Base-by-base conservation (phyloP, 805 yeast genomes). In the Candida hungchunana region DNA sequence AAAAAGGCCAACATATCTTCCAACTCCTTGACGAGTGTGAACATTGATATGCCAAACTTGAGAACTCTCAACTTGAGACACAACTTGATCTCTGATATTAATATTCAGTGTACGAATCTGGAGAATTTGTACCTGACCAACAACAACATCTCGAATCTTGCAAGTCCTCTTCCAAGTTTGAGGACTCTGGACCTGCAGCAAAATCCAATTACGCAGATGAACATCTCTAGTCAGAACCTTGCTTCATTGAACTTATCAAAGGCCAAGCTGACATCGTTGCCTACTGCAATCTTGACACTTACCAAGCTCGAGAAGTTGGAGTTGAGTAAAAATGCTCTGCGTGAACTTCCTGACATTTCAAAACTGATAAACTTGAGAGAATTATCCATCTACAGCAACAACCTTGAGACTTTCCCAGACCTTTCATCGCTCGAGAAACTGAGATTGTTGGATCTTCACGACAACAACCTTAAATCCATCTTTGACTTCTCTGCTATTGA, bases 311-410 rank as follows among this genome's bases (percentile, higher is more conserved):
- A 84, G 47, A 82, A 76, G 40, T 61, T 93, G 44, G 77, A 77
- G 19, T 60, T 93, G 43, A 93, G 87, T 59, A 77, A 80, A 48
- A 93, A 93, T 53, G 93, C 84, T 53, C 66, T 93, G 46, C 83
- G 83, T 7, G 69, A 76, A 12, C 60, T 93, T 15, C 96, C 97
- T 0, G 81, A 79, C 33, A 70, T 93, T 18, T 76, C 80, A 2
- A 53, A 60, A 4, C 68, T 90, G 48, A 60, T 64, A 18, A 75
- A 69, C 39, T 64, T 93, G 50, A 71, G 75, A 2, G 75, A 75
- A 41, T 63, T 93, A 25, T 84, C 95, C 4, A 67, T 79, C 2
- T 79, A 75, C 36, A 77, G 78, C 35, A 93, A 93, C 55, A 83
- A 84, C 47, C 62, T 93, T 39, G 82, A 81, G 36, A 58, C 69